Percentiles rank a stretch among this genome's conserved stretches.
phyloP scores from a whole-genome alignment of 2,329 filamentous ascomycete genomes.

The Colletotrichum melonis region DNA sequence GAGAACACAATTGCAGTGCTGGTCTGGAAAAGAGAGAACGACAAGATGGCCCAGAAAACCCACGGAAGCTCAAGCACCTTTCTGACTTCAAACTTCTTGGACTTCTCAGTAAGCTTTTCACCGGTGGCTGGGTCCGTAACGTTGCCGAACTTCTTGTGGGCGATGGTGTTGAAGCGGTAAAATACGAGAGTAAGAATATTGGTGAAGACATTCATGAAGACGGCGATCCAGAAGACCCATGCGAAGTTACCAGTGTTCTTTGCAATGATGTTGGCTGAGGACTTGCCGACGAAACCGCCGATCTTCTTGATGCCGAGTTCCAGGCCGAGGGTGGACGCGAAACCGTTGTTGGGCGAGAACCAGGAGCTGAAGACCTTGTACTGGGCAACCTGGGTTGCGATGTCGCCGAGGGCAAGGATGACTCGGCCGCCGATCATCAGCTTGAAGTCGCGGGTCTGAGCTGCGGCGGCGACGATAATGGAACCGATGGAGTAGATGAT shows the following conservation, averaged over 20 bases:
- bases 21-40: conserved; percentile 69
- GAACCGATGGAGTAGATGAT: conserved; percentile 68
- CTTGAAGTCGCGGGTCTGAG: conserved; percentile 65
- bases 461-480: conserved; percentile 68
- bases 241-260: conserved; percentile 68
- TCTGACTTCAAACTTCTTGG: conserved; percentile 64
- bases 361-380: conserved; percentile 75
- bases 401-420: conserved; percentile 69
- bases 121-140: conserved; percentile 66
- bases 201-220: conserved; percentile 74
- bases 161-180: conserved; percentile 66
- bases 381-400: conserved; percentile 72
- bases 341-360: conserved; percentile 71
- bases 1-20: conserved; percentile 65
- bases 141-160: conserved; percentile 57
- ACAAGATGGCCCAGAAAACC: conserved; percentile 67
- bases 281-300: conserved; percentile 69
- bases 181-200: conserved; percentile 65
- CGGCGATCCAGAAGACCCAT: conserved; percentile 71
- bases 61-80: conserved; percentile 70
- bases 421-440: conserved; percentile 71
- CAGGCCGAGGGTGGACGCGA: conserved; percentile 70
- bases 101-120: conserved; percentile 69
- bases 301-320: conserved; percentile 72
- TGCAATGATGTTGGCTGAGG: conserved; percentile 69